Evolutionary conservation across 1,139 yeast species (phyloP).

Genomic region (Candida buenavistaensis): DNA sequence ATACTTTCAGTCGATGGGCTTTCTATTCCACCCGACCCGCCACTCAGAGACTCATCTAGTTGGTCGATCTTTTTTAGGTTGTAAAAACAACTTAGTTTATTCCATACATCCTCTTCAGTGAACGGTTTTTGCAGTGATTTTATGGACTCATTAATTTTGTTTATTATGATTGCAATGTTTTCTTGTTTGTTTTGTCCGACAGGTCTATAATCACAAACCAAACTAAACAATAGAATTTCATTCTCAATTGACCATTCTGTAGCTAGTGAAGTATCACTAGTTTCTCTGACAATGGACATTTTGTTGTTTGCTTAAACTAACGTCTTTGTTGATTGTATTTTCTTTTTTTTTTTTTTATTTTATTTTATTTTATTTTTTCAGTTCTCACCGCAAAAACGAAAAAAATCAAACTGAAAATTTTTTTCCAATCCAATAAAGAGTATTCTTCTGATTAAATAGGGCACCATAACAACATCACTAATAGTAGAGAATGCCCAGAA

Average conservation of each 20-base stretch:
- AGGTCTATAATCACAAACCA: slow-evolving; percentile 72
- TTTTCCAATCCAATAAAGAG: neutral
- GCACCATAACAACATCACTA: neutral
- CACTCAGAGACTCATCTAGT: slow-evolving; percentile 34
- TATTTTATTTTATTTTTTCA: no score
- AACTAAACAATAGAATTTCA: slow-evolving; percentile 63
- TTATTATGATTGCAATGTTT: slow-evolving; percentile 56
- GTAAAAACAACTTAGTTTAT: slow-evolving; percentile 52
- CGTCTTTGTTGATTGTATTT: no score
- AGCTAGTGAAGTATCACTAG: no score
- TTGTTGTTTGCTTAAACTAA: no score
- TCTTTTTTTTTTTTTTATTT: no score
- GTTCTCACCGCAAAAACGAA: no score
- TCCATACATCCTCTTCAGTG: slow-evolving; percentile 54
- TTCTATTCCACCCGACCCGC: slow-evolving; percentile 8
- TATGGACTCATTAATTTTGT: slow-evolving; percentile 44
- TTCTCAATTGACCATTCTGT: slow-evolving; percentile 58
- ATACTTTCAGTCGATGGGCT: no score
- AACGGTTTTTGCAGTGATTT: slow-evolving; percentile 25
- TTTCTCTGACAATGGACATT: no score
- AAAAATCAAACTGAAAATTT: no score
- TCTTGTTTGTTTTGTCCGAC: slow-evolving; percentile 58
- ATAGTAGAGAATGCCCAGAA: slow-evolving; percentile 56
- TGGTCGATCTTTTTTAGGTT: slow-evolving; percentile 57
- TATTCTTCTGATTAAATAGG: neutral